A percentile compares a stretch with the other conserved stretches of the same genome.
Conservation (phyloP, 1,139 yeast genomes). For the Maudiozyma humilis region DNA sequence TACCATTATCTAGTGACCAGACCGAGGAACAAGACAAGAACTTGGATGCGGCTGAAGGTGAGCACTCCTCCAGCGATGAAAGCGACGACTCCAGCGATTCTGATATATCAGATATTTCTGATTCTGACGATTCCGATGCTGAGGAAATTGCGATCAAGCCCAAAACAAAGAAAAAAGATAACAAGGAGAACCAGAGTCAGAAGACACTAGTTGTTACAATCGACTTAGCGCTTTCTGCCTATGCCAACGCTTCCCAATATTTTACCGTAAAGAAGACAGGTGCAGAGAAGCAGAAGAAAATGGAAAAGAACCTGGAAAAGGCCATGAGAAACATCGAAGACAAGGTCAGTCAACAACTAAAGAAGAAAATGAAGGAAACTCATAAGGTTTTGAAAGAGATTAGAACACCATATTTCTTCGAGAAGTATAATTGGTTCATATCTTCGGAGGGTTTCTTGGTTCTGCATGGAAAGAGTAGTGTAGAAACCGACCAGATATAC, state of each 20-base stretch:
- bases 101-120: conserved; percentile 9
- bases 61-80: background rate
- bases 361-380: conserved; percentile 56
- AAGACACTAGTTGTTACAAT: conserved; percentile 44
- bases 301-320: conserved; percentile 65
- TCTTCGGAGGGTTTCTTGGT: conserved; percentile 84
- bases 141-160: conserved; percentile 9
- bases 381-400: conserved; percentile 55
- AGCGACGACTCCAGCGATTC: conserved; percentile 7
- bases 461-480: conserved; percentile 74
- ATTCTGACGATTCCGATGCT: background rate
- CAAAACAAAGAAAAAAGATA: conserved; percentile 10
- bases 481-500: conserved; percentile 79
- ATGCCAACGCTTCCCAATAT: conserved; percentile 83
- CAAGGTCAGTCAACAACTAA: conserved; percentile 66
- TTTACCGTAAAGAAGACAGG: conserved; percentile 75
- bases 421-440: conserved; percentile 87
- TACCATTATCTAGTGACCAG: conserved; percentile 35
- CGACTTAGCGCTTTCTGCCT: conserved; percentile 65
- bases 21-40: conserved; percentile 12
- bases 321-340: conserved; percentile 83
- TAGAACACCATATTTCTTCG: conserved; percentile 81
- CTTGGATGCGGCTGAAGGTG: conserved; percentile 11
- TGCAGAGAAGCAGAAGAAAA: conserved; percentile 68
- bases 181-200: conserved; percentile 13